Base-by-base conservation (phyloP, 805 yeast species). In the Blastobotrys terrestris region DNA sequence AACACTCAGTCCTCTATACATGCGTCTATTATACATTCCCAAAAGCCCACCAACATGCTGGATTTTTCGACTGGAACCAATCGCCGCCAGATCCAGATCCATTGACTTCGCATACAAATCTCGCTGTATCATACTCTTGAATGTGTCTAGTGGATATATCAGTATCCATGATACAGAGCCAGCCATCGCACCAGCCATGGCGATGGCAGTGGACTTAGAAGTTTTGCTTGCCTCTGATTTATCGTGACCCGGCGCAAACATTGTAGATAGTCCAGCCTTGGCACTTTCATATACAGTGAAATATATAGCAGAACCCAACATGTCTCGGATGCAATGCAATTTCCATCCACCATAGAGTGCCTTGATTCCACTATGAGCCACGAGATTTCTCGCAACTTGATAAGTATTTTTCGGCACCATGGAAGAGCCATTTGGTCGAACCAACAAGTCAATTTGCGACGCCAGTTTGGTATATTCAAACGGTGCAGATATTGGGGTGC, bases 381-480 rank as follows among this genome's bases (percentile, higher is more conserved):
- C 60, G 47, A 88, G 77, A 53, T 80, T 78, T 21, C 73, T 74
- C 2, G 78, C 80, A 1, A 80, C 75, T 46, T 72, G 72, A 44
- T 70, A 60, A 1, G 81, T 69, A 18, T 73, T 67, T 21, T 60
- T 56, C 5, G 68, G 60, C 41, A 50, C 50, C 43, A 57, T 54
- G 40, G 52, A 53, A n/a, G 59, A 50, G 20, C 55, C 40, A 15
- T 58, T 55, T 13, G 52, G 50, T 60, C 63, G 40, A 50, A 74
- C 63, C 22, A 77, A 60, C 35, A 70, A 52, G 59, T 73, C 83
- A 40, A 88, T 78, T 66, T 88, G 96, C 39, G 92, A 85, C 56
- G 84, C 87, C 6, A 87, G 74, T 66, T 88, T 89, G 47, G 92
- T 82, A 68, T 87, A 79, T 66, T 88, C 96, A 64, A 88, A 88